Base-by-base conservation (phyloP, 352 stramenopile species). In the Globisporangium canariense region DNA sequence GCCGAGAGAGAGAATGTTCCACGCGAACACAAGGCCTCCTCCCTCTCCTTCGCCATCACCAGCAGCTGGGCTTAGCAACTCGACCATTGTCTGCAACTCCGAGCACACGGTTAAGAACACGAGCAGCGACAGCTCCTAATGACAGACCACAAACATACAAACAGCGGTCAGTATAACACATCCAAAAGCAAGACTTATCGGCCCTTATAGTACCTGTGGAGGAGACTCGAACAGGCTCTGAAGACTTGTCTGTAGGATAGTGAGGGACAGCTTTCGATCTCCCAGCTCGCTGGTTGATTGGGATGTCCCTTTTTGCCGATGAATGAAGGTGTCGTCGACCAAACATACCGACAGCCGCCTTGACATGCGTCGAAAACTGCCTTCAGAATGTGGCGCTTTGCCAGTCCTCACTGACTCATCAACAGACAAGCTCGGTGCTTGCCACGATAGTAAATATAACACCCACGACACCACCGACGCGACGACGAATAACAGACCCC, bases 61-160 rank as follows among this genome's bases (percentile, higher is more conserved):
- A 7, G 0, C 25, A 3, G 20, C 14, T 7, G 49, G 57, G 45
- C 57, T 41, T 6, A 69, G 47, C 7, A 66, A 18, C 47, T 36
- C 50, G 50, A 60, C 4, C 46, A 69, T 53, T 14, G 10, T 43
- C 38, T 65, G 57, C 13, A 69, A 14, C 58, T 69, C 57, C 4
- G 57, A 65, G 50, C 64, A 69, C 13, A 66, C 64, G 6, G 25
- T 55, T 28, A 66, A 14, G 22, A 69, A 69, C n/a, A 69, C 22
- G 7, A 69, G 57, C 30, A 65, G 14, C n/a, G 64, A 45, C 3
- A 69, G 9, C 34, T 67, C 62, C 62, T 67, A 40, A 25, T 5
- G 40, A 1, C 13, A 50, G 28, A 28, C 9, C 16, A 30, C 6
- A 22, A 18, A 36, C 11, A 14, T 36, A 36, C 4, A 5, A 30